These are phyloP conservation scores for Dipodascus albidus DNA, from an alignment of 805 yeast genomes.

Conservation along the genomic window DNA sequence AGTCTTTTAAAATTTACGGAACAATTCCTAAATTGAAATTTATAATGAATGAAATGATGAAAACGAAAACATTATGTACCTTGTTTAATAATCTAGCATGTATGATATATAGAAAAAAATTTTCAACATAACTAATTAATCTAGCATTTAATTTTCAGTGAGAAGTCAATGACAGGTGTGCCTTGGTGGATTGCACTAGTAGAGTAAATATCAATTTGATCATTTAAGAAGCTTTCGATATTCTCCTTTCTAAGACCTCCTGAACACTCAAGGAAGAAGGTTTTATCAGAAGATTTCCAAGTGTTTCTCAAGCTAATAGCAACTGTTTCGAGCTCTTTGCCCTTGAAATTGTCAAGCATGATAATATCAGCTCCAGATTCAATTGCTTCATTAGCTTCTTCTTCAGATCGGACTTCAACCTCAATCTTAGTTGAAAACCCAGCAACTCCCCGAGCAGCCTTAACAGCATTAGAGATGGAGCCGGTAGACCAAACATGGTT, in stretches of 20 bases:
- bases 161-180: conserved; percentile 69
- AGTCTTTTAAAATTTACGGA: neutral
- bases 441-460: conserved; percentile 63
- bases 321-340: conserved; percentile 49
- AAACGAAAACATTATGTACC: too few species aligned
- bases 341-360: conserved; percentile 83
- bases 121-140: too few species aligned
- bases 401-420: conserved; percentile 79
- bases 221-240: conserved; percentile 50
- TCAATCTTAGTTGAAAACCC: conserved; percentile 88
- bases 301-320: conserved; percentile 49
- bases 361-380: conserved; percentile 91
- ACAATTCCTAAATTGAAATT: neutral
- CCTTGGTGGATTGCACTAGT: conserved; percentile 93
- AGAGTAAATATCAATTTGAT: conserved; percentile 79
- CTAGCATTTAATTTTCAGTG: conserved; percentile 54
- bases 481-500: conserved; percentile 92
- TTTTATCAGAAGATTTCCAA: conserved; percentile 36
- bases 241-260: conserved; percentile 78
- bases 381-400: conserved; percentile 86
- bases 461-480: conserved; percentile 76
- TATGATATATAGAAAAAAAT: too few species aligned
- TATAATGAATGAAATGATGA: neutral
- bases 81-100: too few species aligned
- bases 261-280: conserved; percentile 74